Conservation (phyloP, 163 green algal species). For the Coccomyxa subellipsoidea region DNA sequence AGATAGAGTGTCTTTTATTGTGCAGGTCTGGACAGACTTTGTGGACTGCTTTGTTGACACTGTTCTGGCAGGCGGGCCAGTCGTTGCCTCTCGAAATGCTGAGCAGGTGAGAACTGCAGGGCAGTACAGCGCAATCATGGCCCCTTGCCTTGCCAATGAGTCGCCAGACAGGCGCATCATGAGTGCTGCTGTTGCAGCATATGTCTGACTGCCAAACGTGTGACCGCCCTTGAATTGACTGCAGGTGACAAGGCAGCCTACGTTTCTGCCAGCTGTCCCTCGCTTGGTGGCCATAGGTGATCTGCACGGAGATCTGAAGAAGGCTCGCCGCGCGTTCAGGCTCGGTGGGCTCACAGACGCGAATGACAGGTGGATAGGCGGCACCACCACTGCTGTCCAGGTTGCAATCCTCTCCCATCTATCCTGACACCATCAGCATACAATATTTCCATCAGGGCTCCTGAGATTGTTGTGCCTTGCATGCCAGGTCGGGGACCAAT, state of each 20-base stretch:
- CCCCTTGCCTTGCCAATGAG: too few relatives aligned
- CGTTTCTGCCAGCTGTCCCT: conserved; percentile 23
- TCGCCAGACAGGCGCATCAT: too few relatives aligned
- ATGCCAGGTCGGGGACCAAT: conserved; percentile 82
- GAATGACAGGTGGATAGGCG: conserved; percentile 68
- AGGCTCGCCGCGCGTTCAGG: conserved; percentile 59
- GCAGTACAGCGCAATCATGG: too few relatives aligned
- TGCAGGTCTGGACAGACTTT: conserved; percentile 15
- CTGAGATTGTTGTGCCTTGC: neutral
- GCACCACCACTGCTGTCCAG: conserved; percentile 56
- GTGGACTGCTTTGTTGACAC: conserved; percentile 13
- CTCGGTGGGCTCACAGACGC: conserved; percentile 72
- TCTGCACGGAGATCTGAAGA: conserved; percentile 82
- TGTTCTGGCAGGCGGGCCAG: neutral
- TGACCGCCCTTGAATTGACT: neutral
- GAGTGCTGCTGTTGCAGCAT: too few relatives aligned
- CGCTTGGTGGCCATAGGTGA: conserved; percentile 83
- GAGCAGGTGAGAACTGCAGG: neutral
- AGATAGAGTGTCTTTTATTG: neutral
- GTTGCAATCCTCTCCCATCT: neutral
- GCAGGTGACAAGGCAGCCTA: neutral
- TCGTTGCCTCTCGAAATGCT: neutral
- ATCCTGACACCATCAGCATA: neutral
- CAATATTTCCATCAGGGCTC: neutral
- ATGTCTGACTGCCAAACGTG: too few relatives aligned